Conservation (phyloP, 495 filamentous ascomycete species). For the Aspergillus bertholletiae region DNA sequence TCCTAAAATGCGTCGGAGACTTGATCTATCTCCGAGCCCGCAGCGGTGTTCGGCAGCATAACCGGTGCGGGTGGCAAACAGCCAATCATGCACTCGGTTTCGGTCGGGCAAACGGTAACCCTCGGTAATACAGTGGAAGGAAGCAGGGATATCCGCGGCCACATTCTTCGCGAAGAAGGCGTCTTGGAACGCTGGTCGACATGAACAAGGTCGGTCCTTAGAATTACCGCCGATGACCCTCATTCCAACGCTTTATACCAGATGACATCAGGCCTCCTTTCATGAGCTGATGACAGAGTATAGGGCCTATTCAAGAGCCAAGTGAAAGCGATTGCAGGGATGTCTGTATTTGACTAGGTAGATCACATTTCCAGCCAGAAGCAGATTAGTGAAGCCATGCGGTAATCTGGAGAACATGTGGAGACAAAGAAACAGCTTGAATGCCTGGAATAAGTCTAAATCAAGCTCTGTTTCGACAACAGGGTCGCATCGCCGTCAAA, state of each 20-base stretch:
- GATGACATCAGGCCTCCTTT: no score
- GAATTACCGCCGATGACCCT: background rate
- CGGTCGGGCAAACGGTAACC: constrained; percentile 15
- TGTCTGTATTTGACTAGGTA: background rate
- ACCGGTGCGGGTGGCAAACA: constrained; percentile 5
- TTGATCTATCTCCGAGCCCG: constrained; percentile 38
- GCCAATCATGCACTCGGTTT: constrained; percentile 41
- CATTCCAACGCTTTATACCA: no score
- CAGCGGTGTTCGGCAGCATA: constrained; percentile 18
- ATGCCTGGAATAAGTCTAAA: background rate
- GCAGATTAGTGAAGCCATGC: background rate
- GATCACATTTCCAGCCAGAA: background rate
- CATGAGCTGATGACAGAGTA: no score
- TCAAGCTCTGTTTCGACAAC: background rate
- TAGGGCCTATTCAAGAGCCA: no score
- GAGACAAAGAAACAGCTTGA: background rate
- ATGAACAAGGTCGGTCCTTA: background rate
- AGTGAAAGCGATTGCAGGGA: background rate
- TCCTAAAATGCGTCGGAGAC: constrained; percentile 29
- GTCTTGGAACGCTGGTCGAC: background rate
- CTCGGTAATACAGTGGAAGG: constrained; percentile 13
- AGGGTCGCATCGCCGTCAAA: no score
- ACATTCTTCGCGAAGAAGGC: background rate
- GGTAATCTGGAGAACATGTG: background rate
- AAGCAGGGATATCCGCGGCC: background rate